These are phyloP conservation scores for Lumnitzera racemosa DNA, from an alignment of 345 rosid genomes.

Conservation along the genomic window DNA sequence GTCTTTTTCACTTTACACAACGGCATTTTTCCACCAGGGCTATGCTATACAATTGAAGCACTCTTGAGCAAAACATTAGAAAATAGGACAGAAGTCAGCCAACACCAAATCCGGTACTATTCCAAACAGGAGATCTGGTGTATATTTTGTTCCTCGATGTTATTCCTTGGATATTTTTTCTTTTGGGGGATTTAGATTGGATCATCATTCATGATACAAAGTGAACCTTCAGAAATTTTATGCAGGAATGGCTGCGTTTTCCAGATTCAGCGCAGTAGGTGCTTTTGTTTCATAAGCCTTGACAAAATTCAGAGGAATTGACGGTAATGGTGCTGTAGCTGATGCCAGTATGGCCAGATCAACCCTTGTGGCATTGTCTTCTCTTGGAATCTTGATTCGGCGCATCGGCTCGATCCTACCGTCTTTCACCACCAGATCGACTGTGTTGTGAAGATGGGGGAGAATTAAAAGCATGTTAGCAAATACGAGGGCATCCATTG, in stretches of 20 bases:
- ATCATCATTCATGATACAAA: no score
- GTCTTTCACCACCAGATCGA: constrained; percentile 19
- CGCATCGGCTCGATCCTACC: constrained; percentile 11
- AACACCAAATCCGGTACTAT: no score
- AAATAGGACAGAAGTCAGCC: no score
- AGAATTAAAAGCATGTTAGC: neutral
- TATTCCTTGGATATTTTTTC: neutral
- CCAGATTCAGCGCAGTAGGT: neutral
- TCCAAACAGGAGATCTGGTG: no score
- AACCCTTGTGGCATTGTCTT: constrained; percentile 4
- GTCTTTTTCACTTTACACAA: neutral
- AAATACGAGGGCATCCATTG: neutral
- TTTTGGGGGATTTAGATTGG: neutral
- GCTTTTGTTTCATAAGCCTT: constrained; percentile 8
- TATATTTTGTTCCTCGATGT: no score
- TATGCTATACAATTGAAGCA: no score
- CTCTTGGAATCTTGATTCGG: constrained; percentile 1
- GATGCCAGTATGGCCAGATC: constrained; percentile 20
- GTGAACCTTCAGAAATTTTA: no score
- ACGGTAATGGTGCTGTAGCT: constrained; percentile 12
- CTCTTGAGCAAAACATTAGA: no score
- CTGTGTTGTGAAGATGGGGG: constrained; percentile 9
- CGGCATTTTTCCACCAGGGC: no score
- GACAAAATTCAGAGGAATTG: constrained; percentile 11
- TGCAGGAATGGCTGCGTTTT: no score